A percentile compares a stretch with the other conserved stretches of the same genome.
Conservation (phyloP, 305 asterid species). For the Rubia peregrina region DNA sequence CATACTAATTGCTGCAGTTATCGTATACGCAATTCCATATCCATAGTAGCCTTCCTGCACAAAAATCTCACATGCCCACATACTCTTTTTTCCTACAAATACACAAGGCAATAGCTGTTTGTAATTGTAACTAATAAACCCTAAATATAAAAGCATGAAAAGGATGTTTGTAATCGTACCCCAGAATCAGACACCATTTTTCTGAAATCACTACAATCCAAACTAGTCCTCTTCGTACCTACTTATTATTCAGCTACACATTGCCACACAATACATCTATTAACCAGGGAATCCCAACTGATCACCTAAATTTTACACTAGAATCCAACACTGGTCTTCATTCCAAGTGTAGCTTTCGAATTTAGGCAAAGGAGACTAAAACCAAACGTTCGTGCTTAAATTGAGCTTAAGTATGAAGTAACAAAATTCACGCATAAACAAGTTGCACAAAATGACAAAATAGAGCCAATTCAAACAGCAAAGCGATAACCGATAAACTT, state of each 20-base stretch:
- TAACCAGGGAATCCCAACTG: neutral
- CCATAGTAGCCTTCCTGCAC: constrained; percentile 57
- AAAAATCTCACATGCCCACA: constrained; percentile 42
- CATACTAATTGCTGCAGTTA: constrained; percentile 51
- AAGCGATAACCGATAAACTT: neutral
- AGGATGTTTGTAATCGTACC: neutral
- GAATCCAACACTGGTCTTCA: neutral
- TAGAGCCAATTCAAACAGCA: too few relatives aligned
- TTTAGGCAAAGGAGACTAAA: neutral
- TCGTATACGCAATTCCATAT: constrained; percentile 54
- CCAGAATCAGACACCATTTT: neutral
- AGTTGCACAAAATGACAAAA: too few relatives aligned
- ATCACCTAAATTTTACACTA: neutral
- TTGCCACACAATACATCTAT: neutral
- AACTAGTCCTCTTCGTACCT: neutral
- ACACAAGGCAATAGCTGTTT: neutral
- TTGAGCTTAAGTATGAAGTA: neutral
- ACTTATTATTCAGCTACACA: too few relatives aligned
- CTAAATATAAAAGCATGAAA: neutral
- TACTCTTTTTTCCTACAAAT: constrained; percentile 49
- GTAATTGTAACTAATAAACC: neutral
- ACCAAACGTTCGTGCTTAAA: neutral
- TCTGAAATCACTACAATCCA: neutral
- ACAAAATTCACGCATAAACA: too few relatives aligned
- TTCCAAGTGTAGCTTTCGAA: neutral